These are phyloP conservation scores for Solanum phureja DNA, from an alignment of 257 asterid genomes.

Conservation along the genomic window DNA sequence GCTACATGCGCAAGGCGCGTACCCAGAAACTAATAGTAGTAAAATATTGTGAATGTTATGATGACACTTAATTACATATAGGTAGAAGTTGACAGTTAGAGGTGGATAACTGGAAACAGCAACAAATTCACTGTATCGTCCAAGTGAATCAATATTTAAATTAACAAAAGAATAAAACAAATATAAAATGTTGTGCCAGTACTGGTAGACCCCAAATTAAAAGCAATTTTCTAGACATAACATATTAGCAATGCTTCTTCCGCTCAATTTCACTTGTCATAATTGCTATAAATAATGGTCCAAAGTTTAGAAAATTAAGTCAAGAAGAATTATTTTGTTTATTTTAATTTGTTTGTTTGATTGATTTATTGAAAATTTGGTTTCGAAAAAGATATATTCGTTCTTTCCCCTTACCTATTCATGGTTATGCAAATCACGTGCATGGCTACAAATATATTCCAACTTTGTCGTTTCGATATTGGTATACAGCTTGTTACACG, in stretches of 20 bases:
- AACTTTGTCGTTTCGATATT: background rate
- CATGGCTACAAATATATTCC: background rate
- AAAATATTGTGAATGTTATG: background rate
- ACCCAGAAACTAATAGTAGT: too few species aligned
- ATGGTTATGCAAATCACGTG: background rate
- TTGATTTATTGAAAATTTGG: background rate
- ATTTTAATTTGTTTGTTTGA: too few species aligned
- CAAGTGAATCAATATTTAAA: background rate
- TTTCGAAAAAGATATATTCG: background rate
- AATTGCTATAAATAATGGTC: background rate
- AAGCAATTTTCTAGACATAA: background rate
- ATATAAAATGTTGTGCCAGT: background rate
- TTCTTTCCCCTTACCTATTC: background rate
- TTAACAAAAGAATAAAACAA: too few species aligned
- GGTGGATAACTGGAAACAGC: background rate
- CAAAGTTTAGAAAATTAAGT: too few species aligned
- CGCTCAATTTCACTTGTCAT: background rate
- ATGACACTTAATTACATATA: background rate
- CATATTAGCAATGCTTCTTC: background rate
- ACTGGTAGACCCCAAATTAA: background rate
- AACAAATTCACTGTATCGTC: background rate
- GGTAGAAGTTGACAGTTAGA: background rate
- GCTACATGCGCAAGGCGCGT: too few species aligned
- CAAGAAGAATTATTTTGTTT: too few species aligned
- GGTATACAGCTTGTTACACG: background rate